These are phyloP conservation scores for Cercospora sojina DNA, from an alignment of 2,329 filamentous ascomycete species.

Conservation along the genomic window DNA sequence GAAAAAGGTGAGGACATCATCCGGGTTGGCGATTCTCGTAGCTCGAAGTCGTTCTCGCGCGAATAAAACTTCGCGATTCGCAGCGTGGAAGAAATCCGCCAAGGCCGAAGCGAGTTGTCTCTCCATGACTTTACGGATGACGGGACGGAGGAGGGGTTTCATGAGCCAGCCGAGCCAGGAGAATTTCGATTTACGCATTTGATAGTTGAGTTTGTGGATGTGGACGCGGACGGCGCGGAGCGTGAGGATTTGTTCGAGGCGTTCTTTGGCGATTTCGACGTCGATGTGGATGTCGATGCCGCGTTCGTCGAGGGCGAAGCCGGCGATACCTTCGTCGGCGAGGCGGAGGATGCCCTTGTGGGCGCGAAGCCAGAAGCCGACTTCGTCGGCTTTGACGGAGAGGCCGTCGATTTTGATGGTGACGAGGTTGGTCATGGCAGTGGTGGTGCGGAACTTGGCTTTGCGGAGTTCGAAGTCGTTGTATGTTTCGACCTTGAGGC, in stretches of 20 bases:
- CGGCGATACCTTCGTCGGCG: conserved; percentile 79
- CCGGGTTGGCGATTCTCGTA: conserved; percentile 76
- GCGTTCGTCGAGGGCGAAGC: conserved; percentile 79
- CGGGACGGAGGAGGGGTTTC: conserved; percentile 77
- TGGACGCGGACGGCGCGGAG: conserved; percentile 73
- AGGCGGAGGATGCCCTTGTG: conserved; percentile 74
- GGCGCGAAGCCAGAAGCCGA: conserved; percentile 84
- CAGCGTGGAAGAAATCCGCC: conserved; percentile 64
- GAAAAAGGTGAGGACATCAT: conserved; percentile 77
- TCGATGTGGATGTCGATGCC: conserved; percentile 86
- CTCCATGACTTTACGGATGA: conserved; percentile 78
- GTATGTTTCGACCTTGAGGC: conserved; percentile 74
- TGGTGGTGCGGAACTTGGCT: conserved; percentile 68
- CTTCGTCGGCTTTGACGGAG: conserved; percentile 77
- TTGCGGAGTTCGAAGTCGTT: conserved; percentile 87
- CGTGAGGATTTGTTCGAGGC: conserved; percentile 76
- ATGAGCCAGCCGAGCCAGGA: conserved; percentile 76
- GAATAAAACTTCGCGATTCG: conserved; percentile 83
- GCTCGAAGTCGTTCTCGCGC: conserved; percentile 83
- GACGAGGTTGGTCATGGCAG: conserved; percentile 63
- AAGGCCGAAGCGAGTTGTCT: conserved; percentile 72
- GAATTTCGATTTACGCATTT: conserved; percentile 71
- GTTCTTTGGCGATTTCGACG: conserved; percentile 75
- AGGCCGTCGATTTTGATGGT: conserved; percentile 79
- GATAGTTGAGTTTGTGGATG: conserved; percentile 85